phyloP scores from a whole-genome alignment of 441 rosid genomes.

The Omphalea diandra region DNA sequence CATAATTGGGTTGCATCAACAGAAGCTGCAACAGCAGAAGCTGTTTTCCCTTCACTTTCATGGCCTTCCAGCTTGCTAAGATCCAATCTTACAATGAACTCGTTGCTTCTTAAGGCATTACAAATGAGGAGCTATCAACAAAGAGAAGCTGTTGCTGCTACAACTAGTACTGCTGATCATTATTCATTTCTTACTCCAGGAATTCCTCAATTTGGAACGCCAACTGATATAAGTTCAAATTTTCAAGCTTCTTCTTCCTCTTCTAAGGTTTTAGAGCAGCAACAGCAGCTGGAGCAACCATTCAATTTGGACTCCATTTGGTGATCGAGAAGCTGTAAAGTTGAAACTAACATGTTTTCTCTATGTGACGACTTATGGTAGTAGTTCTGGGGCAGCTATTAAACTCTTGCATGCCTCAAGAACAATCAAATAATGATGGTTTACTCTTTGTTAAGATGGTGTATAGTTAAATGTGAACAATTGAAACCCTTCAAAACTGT shows the following conservation, averaged over 20 bases:
- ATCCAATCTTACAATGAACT: constrained; percentile 63
- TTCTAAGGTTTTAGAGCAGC: constrained; percentile 41
- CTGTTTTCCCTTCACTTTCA: constrained; percentile 39
- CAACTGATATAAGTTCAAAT: constrained; percentile 28
- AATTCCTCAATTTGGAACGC: constrained; percentile 29
- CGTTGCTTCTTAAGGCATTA: constrained; percentile 77
- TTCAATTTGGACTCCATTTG: constrained; percentile 76
- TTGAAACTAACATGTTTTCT: constrained; percentile 3
- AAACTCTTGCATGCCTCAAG: no score
- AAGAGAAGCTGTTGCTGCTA: constrained; percentile 41
- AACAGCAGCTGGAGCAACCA: constrained; percentile 65
- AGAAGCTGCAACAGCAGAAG: no score
- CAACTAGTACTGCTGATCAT: constrained; percentile 18
- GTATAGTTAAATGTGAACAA: no score
- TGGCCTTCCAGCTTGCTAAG: constrained; percentile 63
- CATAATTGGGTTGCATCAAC: constrained; percentile 37
- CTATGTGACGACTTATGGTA: no score
- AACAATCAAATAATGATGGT: no score
- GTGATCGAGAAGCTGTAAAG: constrained; percentile 38
- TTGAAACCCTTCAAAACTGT: no score
- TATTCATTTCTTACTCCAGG: constrained; percentile 36
- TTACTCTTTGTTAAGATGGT: no score
- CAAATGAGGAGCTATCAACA: constrained; percentile 61
- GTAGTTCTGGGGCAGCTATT: no score
- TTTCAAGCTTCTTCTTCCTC: constrained; percentile 60